Evolutionary conservation across 2,329 filamentous ascomycete species (phyloP).

Genomic region (Penicillium italicum): DNA sequence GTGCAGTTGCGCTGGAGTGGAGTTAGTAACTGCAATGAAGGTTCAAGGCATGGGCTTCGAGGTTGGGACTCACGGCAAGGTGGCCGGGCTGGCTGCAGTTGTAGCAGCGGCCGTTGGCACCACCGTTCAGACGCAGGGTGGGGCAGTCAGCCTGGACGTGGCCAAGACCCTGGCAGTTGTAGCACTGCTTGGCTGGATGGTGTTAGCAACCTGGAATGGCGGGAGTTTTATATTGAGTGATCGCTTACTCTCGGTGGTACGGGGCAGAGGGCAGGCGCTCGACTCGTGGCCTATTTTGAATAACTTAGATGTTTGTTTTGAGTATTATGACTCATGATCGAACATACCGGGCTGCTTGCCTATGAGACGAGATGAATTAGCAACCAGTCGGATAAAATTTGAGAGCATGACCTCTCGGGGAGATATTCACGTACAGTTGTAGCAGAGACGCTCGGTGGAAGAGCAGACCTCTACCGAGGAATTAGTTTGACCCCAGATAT

Average conservation of each 20-base stretch:
- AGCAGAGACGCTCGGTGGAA: constrained; percentile 96
- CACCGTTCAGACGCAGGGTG: constrained; percentile 82
- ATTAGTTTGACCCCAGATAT: constrained; percentile 9
- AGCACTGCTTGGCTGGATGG: constrained; percentile 87
- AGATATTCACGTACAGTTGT: constrained; percentile 73
- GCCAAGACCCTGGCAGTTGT: constrained; percentile 97
- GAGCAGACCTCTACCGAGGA: constrained; percentile 79
- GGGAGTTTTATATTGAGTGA: background rate
- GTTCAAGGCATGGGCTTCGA: background rate
- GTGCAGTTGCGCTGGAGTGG: constrained; percentile 65
- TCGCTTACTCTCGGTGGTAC: constrained; percentile 80
- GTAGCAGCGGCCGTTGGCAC: constrained; percentile 85
- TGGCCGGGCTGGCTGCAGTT: constrained; percentile 92
- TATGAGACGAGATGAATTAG: constrained; percentile 26
- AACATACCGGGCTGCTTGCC: constrained; percentile 48
- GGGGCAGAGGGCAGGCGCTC: constrained; percentile 91
- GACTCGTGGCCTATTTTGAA: constrained; percentile 75
- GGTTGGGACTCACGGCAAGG: constrained; percentile 66
- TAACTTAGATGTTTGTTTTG: constrained; percentile 17
- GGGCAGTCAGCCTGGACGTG: constrained; percentile 99
- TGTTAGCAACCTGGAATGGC: constrained; percentile 19
- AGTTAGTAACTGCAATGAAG: constrained; percentile 1
- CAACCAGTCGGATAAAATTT: constrained; percentile 1
- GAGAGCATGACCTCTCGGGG: constrained; percentile 8
- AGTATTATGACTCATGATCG: constrained; percentile 8